These are phyloP conservation scores for Eragrostis curvula DNA, from an alignment of 176 grass and related monocot genomes.

Conservation along the genomic window DNA sequence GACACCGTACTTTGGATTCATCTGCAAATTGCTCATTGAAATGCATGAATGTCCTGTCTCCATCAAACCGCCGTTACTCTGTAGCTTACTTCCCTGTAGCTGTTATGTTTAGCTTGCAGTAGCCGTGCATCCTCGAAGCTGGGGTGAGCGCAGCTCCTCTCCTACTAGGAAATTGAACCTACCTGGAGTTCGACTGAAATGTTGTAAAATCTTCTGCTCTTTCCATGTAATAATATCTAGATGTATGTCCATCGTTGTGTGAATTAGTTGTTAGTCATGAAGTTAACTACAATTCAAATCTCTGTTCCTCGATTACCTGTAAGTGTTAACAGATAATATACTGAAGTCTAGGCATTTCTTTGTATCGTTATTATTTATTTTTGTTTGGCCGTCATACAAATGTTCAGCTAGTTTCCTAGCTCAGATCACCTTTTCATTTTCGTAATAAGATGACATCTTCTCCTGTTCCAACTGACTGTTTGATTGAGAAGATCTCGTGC, in stretches of 20 bases:
- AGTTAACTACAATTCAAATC: background rate
- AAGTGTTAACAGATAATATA: slow-evolving; percentile 1
- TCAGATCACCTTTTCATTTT: background rate
- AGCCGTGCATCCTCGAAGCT: background rate
- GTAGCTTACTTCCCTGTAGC: background rate
- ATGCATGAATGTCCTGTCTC: background rate
- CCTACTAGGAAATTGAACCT: background rate
- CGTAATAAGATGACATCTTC: background rate
- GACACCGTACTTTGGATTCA: slow-evolving; percentile 6
- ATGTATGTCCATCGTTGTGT: background rate
- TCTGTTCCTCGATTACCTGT: background rate
- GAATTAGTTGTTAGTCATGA: background rate
- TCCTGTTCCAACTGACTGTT: background rate
- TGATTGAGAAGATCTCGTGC: background rate
- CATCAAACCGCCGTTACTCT: background rate
- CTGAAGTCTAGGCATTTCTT: background rate
- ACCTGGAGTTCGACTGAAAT: background rate
- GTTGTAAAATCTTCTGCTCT: background rate
- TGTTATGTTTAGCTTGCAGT: background rate
- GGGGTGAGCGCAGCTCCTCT: background rate
- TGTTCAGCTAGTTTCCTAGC: background rate
- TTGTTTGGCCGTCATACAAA: background rate
- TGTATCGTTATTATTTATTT: background rate
- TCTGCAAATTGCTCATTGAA: background rate
- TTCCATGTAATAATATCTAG: background rate